Base-by-base conservation (phyloP, 2,329 filamentous ascomycete species). In the Juglanconis juglandina region DNA sequence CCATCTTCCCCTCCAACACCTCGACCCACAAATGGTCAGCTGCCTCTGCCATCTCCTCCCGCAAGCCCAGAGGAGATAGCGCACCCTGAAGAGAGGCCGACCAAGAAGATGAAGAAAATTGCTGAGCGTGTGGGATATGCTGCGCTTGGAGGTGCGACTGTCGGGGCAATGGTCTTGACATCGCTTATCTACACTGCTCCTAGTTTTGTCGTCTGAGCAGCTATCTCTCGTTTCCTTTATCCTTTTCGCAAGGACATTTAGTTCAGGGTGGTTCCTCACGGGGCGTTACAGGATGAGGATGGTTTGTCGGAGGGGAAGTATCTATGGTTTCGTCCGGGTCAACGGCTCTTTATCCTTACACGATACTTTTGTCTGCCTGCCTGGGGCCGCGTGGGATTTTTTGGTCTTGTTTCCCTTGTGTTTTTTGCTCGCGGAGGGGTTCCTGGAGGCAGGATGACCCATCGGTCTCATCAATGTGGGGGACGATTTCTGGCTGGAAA, bases 161-260 rank as follows among this genome's bases (percentile, higher is more conserved):
- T 70, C 10, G 72, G 73, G 8, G 69, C 72, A 1, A 71, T 73
- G 55, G 68, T 77, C 3, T 62, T 77, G 10, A 70, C 71, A 1
- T 72, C 73, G 1, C 66, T 77, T 11, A 72, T 76, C 47, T 75
- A 73, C 62, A 76, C 74, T 8, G 75, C 75, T 1, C 75, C 75
- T 0, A 68, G 69, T 3, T 71, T 76, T 46, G 61, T 56, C 24
- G 24, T 24, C 24, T 24, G 24, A 24, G 24, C 24, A 24, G 24
- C 24, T 24, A 24, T 2, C 24, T 24, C 24, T 24, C 24, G 24
- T 24, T 24, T 47, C 5, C 44, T 9, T 10, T 47, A 10, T 13
- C 10, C n/a, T 42, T 14, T 9, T 14, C n/a, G 10, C 39, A 39
- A 39, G 37, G 37, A 39, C 37, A 4, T 42, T 10, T 42, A 14